A percentile compares a stretch with the other conserved stretches of the same genome.
phyloP scores from a whole-genome alignment of 1,284 basidiomycete genomes.

The Cryptococcus sp. region DNA sequence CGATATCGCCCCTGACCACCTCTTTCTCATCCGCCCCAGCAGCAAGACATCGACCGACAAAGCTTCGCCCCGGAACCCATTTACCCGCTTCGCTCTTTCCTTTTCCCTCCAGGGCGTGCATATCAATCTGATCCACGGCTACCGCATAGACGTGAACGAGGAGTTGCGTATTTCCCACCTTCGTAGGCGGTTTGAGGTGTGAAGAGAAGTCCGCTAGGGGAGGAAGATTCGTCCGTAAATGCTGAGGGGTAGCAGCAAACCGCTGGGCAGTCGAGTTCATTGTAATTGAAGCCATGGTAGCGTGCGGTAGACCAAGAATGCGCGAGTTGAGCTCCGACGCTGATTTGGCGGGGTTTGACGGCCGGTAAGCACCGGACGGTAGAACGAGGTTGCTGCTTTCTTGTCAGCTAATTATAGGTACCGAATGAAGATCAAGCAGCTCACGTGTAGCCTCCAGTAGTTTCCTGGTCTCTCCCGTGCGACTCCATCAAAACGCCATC shows the following conservation, averaged over 20 bases:
- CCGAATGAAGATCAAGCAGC: slow-evolving; percentile 8
- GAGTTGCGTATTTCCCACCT: slow-evolving; percentile 66
- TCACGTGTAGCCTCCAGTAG: slow-evolving; percentile 43
- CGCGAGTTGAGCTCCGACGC: slow-evolving; percentile 66
- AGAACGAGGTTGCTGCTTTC: slow-evolving; percentile 68
- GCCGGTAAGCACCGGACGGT: slow-evolving; percentile 61
- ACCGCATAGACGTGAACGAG: slow-evolving; percentile 84
- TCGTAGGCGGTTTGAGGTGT: slow-evolving; percentile 70
- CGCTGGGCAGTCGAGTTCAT: slow-evolving; percentile 30
- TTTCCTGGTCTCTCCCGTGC: slow-evolving; percentile 31
- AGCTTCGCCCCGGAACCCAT: slow-evolving; percentile 72
- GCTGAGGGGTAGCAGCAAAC: slow-evolving; percentile 51
- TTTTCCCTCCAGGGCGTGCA: slow-evolving; percentile 61
- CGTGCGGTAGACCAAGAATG: slow-evolving; percentile 71
- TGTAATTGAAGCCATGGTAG: slow-evolving; percentile 81
- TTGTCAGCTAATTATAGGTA: slow-evolving; percentile 1
- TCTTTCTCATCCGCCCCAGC: slow-evolving; percentile 77
- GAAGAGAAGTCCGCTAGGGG: slow-evolving; percentile 61
- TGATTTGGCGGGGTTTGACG: slow-evolving; percentile 52
- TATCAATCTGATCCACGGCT: slow-evolving; percentile 72
- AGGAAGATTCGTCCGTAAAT: slow-evolving; percentile 52
- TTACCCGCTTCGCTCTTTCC: slow-evolving; percentile 45
- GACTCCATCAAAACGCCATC: slow-evolving; percentile 43
- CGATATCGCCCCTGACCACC: slow-evolving; percentile 74
- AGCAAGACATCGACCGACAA: slow-evolving; percentile 76